These are phyloP conservation scores for Beauveria asiatica DNA, from an alignment of 2,329 filamentous ascomycete genomes.

Conservation along the genomic window DNA sequence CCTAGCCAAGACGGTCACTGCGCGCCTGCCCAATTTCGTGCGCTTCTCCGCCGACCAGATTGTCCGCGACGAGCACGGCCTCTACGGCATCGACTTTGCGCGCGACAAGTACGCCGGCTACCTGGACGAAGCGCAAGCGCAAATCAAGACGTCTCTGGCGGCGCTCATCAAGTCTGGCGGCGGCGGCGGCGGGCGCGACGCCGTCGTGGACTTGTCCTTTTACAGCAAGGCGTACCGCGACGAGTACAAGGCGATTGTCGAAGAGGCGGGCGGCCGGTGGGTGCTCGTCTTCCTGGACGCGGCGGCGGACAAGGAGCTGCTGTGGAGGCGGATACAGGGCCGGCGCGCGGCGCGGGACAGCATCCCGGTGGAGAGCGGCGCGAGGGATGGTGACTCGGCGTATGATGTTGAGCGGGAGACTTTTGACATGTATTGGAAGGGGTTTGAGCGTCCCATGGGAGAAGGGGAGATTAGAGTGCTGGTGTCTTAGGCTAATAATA, in stretches of 20 bases:
- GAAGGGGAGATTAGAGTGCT: conserved; percentile 5
- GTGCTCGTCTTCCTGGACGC: conserved; percentile 22
- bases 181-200: conserved; percentile 14
- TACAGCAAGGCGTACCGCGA: conserved; percentile 23
- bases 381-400: conserved; percentile 8
- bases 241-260: conserved; percentile 20
- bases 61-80: conserved; percentile 3
- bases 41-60: conserved; percentile 8
- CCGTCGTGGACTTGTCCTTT: conserved; percentile 25
- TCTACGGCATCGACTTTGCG: conserved; percentile 9
- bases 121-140: conserved; percentile 4
- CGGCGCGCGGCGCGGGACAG: conserved; percentile 16
- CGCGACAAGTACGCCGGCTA: conserved; percentile 1
- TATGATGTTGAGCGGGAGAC: conserved; percentile 5
- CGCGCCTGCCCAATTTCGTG: background rate
- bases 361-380: background rate
- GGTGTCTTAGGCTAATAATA: background rate
- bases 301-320: conserved; percentile 18
- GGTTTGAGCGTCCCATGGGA: conserved; percentile 3
- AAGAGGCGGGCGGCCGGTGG: conserved; percentile 20
- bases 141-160: conserved; percentile 8
- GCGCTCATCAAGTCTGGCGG: conserved; percentile 12
- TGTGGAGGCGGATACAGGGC: conserved; percentile 23
- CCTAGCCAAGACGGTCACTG: conserved; percentile 4
- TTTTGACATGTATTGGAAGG: conserved; percentile 10